Percentiles rank a stretch among this genome's conserved stretches.
Evolutionary conservation across 2,329 filamentous ascomycete genomes (phyloP).

Genomic region (Lanzia echinophila): DNA sequence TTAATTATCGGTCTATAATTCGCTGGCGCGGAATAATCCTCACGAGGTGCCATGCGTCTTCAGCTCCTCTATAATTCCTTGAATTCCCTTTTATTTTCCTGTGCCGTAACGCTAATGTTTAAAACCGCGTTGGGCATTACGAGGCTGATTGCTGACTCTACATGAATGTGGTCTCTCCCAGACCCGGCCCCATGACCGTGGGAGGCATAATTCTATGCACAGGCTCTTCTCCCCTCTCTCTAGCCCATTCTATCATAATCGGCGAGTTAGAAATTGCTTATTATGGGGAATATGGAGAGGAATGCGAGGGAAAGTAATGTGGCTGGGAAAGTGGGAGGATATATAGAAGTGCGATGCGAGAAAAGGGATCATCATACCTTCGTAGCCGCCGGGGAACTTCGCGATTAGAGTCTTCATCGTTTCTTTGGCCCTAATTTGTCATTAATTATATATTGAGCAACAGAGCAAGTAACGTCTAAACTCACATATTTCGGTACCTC

Average conservation of each 20-base stretch:
- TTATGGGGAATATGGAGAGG: background rate
- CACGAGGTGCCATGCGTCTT: too few relatives aligned
- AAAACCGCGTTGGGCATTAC: too few relatives aligned
- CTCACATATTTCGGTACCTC: constrained; percentile 9
- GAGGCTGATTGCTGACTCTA: background rate
- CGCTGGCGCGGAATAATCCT: too few relatives aligned
- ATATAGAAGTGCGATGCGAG: background rate
- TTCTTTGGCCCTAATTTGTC: constrained; percentile 5
- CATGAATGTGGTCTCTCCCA: background rate
- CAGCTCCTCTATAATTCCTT: too few relatives aligned
- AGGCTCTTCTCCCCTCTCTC: constrained; percentile 1
- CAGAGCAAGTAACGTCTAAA: background rate
- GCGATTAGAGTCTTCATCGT: constrained; percentile 8
- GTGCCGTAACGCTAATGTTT: too few relatives aligned
- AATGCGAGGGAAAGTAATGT: background rate
- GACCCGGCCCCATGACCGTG: background rate
- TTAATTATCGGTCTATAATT: too few relatives aligned
- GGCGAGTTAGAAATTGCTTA: background rate
- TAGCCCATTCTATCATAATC: background rate
- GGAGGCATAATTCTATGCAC: constrained; percentile 1
- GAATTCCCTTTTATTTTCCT: too few relatives aligned
- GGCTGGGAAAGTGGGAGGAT: background rate
- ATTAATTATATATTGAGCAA: background rate
- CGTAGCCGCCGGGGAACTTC: constrained; percentile 9
- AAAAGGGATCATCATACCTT: background rate